phyloP scores from a whole-genome alignment of 768 basidiomycete species.

The Amanita fuliginea region DNA sequence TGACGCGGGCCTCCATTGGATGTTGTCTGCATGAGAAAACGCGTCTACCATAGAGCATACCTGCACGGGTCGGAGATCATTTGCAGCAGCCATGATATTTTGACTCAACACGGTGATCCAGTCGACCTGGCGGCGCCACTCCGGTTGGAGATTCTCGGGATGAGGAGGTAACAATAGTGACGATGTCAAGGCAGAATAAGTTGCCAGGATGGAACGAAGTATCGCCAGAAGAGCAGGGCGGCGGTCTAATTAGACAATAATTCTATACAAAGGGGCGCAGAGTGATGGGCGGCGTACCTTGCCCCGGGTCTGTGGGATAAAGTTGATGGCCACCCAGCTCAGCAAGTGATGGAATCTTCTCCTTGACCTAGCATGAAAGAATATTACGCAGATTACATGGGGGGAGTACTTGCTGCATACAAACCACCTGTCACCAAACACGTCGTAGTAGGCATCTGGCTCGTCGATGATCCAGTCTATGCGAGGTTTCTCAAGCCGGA shows the following conservation, averaged over 20 bases:
- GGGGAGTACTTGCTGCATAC: slow-evolving; percentile 33
- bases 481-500: slow-evolving; percentile 73
- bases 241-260: slow-evolving; percentile 41
- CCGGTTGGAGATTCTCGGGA: slow-evolving; percentile 35
- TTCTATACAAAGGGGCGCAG: not conserved
- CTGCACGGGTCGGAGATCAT: slow-evolving; percentile 84
- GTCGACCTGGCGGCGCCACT: slow-evolving; percentile 68
- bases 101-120: slow-evolving; percentile 76
- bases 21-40: not conserved
- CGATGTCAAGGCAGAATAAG: slow-evolving; percentile 64
- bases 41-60: slow-evolving; percentile 21
- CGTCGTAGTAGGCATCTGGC: slow-evolving; percentile 57
- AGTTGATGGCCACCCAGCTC: slow-evolving; percentile 75
- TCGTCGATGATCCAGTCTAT: slow-evolving; percentile 89
- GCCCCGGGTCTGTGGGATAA: slow-evolving; percentile 61
- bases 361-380: slow-evolving; percentile 50
- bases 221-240: slow-evolving; percentile 64
- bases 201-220: slow-evolving; percentile 66
- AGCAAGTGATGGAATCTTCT: slow-evolving; percentile 70
- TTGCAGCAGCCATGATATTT: slow-evolving; percentile 85
- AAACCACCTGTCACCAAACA: slow-evolving; percentile 87
- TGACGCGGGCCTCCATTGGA: slow-evolving; percentile 56
- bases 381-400: slow-evolving; percentile 4
- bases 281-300: slow-evolving; percentile 28
- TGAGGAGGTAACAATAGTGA: slow-evolving; percentile 59